phyloP scores from a whole-genome alignment of 495 filamentous ascomycete genomes.

The Neurospora sp. region DNA sequence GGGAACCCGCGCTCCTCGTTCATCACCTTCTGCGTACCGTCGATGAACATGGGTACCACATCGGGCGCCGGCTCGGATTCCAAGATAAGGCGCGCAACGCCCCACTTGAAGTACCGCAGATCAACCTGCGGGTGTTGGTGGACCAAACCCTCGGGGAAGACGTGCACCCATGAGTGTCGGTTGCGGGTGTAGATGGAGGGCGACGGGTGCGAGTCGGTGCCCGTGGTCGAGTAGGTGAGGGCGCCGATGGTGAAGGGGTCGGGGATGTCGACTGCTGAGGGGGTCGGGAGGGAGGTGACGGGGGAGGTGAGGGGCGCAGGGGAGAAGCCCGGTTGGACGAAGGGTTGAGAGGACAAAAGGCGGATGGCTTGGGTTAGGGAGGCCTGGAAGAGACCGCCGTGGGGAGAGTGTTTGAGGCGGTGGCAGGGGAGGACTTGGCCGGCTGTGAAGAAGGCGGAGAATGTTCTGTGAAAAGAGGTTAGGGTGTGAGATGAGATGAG shows the following conservation, averaged over 20 bases:
- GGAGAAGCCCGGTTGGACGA: conserved; percentile 25
- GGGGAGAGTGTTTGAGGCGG: conserved; percentile 59
- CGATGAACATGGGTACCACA: conserved; percentile 87
- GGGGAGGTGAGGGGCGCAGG: conserved; percentile 2
- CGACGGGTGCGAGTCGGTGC: conserved; percentile 44
- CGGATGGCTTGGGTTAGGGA: conserved; percentile 79
- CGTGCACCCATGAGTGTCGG: conserved; percentile 73
- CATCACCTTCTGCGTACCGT: conserved; percentile 80
- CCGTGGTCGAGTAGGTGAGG: conserved; percentile 56
- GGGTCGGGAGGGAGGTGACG: conserved; percentile 22
- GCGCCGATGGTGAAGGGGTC: conserved; percentile 51
- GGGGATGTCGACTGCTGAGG: conserved; percentile 26
- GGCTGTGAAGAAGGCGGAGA: conserved; percentile 63
- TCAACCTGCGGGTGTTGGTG: conserved; percentile 72
- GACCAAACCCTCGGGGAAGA: conserved; percentile 90
- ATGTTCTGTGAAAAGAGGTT: conserved; percentile 29
- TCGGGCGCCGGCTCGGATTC: conserved; percentile 75
- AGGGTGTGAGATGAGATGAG: not conserved
- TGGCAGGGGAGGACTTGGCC: conserved; percentile 89
- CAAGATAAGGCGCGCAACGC: conserved; percentile 76
- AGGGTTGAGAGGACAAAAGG: conserved; percentile 60
- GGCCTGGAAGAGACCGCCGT: conserved; percentile 79
- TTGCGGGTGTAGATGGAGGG: conserved; percentile 45
- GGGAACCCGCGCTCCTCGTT: conserved; percentile 68
- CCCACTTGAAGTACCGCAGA: conserved; percentile 98